These are phyloP conservation scores for Quercus alba DNA, from an alignment of 306 rosid genomes.

Conservation along the genomic window DNA sequence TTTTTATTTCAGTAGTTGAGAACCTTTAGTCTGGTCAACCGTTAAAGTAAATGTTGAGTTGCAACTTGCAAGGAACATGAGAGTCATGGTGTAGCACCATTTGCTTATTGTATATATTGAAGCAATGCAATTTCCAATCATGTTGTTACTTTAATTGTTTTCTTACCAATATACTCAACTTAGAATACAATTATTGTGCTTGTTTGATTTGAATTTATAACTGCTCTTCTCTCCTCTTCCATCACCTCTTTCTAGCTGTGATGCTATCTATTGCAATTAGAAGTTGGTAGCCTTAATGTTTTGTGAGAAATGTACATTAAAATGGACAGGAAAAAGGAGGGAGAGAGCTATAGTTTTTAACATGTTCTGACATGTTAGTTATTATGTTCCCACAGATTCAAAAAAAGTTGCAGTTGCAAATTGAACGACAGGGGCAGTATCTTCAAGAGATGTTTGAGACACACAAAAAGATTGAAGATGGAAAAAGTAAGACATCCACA, in stretches of 20 bases:
- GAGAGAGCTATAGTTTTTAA: conserved; percentile 4
- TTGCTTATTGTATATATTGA: not conserved
- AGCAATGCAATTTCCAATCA: no score
- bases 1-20: not conserved
- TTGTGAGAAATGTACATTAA: not conserved
- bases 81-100: not conserved
- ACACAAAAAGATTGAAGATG: conserved; percentile 57
- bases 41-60: not conserved
- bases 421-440: conserved; percentile 81
- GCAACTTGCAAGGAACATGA: not conserved
- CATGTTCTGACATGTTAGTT: conserved; percentile 24
- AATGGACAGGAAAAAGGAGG: not conserved
- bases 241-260: not conserved
- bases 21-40: not conserved
- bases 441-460: conserved; percentile 85
- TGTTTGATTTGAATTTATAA: not conserved
- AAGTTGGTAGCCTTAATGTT: not conserved
- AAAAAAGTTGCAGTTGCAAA: conserved; percentile 79
- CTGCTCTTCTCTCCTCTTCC: not conserved
- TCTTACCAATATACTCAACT: no score
- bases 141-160: no score
- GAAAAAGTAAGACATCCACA: conserved; percentile 41
- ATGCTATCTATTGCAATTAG: not conserved
- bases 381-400: conserved; percentile 50
- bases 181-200: no score